phyloP scores from a whole-genome alignment of 2,329 filamentous ascomycete genomes.

The Lachnellula willkommii region DNA sequence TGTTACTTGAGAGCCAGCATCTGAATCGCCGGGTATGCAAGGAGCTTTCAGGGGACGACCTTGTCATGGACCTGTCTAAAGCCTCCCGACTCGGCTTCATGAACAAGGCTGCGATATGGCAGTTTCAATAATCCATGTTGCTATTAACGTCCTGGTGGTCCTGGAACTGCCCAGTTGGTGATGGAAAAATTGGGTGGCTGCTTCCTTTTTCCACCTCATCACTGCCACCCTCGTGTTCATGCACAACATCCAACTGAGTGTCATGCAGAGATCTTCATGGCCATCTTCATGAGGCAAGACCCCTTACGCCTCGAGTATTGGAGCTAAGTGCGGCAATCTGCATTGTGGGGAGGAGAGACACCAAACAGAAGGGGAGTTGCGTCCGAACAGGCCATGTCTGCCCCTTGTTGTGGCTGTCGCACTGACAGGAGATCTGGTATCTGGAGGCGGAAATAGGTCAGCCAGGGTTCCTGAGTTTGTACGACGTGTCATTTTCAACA shows the following conservation, averaged over 20 bases:
- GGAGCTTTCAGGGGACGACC: not conserved
- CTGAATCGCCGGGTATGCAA: not conserved
- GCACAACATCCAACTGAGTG: not conserved
- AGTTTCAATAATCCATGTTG: not conserved
- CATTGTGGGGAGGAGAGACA: not conserved
- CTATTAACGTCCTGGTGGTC: not conserved
- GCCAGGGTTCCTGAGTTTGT: constrained; percentile 5
- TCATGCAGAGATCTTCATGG: not conserved
- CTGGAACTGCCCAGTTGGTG: not conserved
- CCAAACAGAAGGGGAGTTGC: not conserved
- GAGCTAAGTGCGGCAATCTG: not conserved
- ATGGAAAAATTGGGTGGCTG: not conserved
- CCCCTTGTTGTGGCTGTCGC: not conserved
- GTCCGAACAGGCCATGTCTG: not conserved
- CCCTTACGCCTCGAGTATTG: not conserved
- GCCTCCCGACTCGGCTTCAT: not conserved
- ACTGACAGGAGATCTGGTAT: constrained; percentile 2
- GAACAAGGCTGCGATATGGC: not conserved
- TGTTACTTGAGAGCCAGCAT: not conserved
- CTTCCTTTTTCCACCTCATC: not conserved
- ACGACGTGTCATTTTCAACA: constrained; percentile 11
- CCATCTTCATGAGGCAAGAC: not conserved
- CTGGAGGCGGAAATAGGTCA: constrained; percentile 10
- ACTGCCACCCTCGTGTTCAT: not conserved
- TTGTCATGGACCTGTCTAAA: not conserved